Evolutionary conservation across 805 yeast species (phyloP), one percentile per base, ranked within the genome.

Genomic region (Priceomyces melissophilus): DNA sequence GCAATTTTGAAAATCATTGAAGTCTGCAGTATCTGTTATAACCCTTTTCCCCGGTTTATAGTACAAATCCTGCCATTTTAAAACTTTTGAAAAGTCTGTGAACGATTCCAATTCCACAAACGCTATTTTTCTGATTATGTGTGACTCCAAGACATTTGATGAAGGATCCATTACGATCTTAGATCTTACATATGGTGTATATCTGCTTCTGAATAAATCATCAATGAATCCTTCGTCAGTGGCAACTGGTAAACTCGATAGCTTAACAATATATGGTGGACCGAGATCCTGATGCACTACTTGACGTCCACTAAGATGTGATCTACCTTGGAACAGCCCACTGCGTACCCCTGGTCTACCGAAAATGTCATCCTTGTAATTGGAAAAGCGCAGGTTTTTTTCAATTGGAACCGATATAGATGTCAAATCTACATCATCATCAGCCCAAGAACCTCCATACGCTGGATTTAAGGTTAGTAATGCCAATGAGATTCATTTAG

Each of bases 181-280:
- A 55, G 78, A 75, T 56, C 82, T 81, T 39, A 69, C 71, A 48
- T 66, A 76, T 28, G 70, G 69, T 42, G 83, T 78, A 53, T 73
- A 82, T 46, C 87, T 70, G 42, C 87, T 78, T 38, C 71, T 67
- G 56, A 84, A 81, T 28, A 84, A 63, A 53, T 83, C 87, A 39
- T 69, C 72, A 14, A 84, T 64, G 38, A 76, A 71, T 38, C 64
- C 64, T 15, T 76, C 71, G 38, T 76, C 70, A 29, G 81, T 71
- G 15, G 71, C 70, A 2, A 76, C 65, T 0, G 89, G 87, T 29
- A 85, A 58, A 45, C 81, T 79, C 5, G 76, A 58, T 40, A 85
- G 68, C 54, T 82, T 84, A 34, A 78, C 77, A 42, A 83, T 82
- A 55, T 70, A 83, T 2, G 90, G 90, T 1, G 86, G 84, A 0